These are phyloP conservation scores for Phytophthora meadii DNA, from an alignment of 352 stramenopile species.

Conservation along the genomic window DNA sequence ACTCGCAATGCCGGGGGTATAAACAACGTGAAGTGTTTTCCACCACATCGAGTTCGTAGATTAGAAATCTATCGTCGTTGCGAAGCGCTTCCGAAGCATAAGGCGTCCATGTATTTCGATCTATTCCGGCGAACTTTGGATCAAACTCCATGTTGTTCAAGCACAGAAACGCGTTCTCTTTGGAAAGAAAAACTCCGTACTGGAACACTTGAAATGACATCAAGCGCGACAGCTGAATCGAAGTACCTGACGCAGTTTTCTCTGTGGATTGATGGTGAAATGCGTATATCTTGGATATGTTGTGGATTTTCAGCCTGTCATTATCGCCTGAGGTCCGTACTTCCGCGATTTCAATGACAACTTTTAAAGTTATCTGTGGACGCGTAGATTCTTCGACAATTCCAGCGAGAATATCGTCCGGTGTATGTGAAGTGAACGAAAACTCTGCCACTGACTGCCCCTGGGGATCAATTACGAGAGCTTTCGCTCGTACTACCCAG, in stretches of 20 bases:
- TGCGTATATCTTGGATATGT: conserved; percentile 46
- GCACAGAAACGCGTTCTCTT: conserved; percentile 31
- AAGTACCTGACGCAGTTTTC: not conserved
- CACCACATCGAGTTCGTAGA: conserved; percentile 34
- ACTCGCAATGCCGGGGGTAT: not conserved
- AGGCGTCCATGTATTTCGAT: conserved; percentile 35
- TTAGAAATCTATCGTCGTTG: conserved; percentile 27
- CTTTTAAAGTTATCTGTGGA: conserved; percentile 8
- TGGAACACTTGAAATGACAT: conserved; percentile 30
- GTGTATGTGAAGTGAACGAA: conserved; percentile 11
- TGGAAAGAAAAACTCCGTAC: conserved; percentile 47
- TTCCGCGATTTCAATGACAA: conserved; percentile 22
- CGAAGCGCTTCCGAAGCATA: conserved; percentile 25
- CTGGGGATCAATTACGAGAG: conserved; percentile 5
- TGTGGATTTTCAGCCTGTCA: conserved; percentile 4
- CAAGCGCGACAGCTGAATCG: conserved; percentile 17
- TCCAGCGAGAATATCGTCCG: conserved; percentile 10
- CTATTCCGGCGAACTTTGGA: not conserved
- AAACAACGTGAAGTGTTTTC: not conserved
- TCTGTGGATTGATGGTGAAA: conserved; percentile 44
- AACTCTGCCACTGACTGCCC: conserved; percentile 10
- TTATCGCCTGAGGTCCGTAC: not conserved
- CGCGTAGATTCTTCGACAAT: conserved; percentile 16
- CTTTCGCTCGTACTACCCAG: conserved; percentile 15
- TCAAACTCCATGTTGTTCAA: conserved; percentile 1